A percentile compares a stretch with the other conserved stretches of the same genome.
Evolutionary conservation across 1,284 basidiomycete species (phyloP).

Genomic region (Retiboletus flavoniger): DNA sequence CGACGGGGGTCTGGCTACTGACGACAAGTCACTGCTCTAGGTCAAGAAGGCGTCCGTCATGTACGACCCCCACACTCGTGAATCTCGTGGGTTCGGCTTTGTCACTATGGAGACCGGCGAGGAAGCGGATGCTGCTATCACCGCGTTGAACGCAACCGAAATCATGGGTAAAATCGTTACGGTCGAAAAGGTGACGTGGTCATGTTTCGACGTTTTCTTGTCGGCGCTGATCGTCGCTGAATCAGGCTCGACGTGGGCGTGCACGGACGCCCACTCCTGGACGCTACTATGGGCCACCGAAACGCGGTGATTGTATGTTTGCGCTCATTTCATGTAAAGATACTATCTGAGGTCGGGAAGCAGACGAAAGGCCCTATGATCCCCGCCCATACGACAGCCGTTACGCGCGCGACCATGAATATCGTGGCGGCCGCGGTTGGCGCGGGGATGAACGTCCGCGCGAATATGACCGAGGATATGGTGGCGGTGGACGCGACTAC

Average conservation of each 20-base stretch:
- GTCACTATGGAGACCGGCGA: conserved; percentile 89
- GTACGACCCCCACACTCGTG: conserved; percentile 95
- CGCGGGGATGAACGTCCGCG: conserved; percentile 36
- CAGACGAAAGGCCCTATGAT: conserved; percentile 75
- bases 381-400: conserved; percentile 79
- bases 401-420: conserved; percentile 65
- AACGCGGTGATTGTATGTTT: conserved; percentile 61
- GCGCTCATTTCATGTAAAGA: conserved; percentile 7
- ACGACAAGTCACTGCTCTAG: conserved; percentile 37
- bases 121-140: conserved; percentile 89
- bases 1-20: conserved; percentile 2
- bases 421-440: conserved; percentile 43
- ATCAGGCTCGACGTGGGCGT: conserved; percentile 91
- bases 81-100: conserved; percentile 97
- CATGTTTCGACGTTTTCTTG: background rate
- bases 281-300: conserved; percentile 89
- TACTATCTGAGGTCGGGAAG: conserved; percentile 6
- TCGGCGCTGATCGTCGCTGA: conserved; percentile 11
- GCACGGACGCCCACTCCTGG: conserved; percentile 95
- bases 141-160: conserved; percentile 79
- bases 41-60: conserved; percentile 91
- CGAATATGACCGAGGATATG: conserved; percentile 41
- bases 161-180: conserved; percentile 83
- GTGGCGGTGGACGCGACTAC: conserved; percentile 33
- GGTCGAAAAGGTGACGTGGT: conserved; percentile 75